Conservation (phyloP, 169 alveolate genomes). For the Theileria orientalis region DNA sequence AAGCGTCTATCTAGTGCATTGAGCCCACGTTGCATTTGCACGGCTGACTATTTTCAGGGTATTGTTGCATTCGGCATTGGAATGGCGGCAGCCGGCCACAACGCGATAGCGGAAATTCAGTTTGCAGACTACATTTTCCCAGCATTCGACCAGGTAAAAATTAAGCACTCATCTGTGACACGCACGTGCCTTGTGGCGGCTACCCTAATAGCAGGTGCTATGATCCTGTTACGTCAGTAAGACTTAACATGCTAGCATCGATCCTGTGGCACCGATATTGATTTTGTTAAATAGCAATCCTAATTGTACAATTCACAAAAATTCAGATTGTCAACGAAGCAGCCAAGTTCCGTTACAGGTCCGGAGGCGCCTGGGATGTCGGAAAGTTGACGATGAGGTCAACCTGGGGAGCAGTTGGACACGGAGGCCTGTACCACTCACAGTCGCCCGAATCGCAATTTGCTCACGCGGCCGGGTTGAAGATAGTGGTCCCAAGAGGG, state of each 20-base stretch:
- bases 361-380: constrained; percentile 91
- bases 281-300: not conserved
- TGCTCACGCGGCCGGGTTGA: constrained; percentile 94
- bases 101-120: constrained; percentile 96
- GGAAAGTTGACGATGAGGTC: constrained; percentile 91
- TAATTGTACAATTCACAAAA: not conserved
- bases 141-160: constrained; percentile 89
- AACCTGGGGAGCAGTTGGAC: constrained; percentile 97
- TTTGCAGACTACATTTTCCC: constrained; percentile 97
- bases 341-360: constrained; percentile 92
- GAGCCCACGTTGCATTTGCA: constrained; percentile 48
- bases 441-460: constrained; percentile 95
- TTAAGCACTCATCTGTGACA: constrained; percentile 18
- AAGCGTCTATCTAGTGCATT: constrained; percentile 19
- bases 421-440: constrained; percentile 95
- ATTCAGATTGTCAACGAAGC: constrained; percentile 91
- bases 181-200: not conserved
- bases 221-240: too few species aligned
- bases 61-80: constrained; percentile 97
- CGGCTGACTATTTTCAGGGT: constrained; percentile 73
- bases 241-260: too few species aligned
- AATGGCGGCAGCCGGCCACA: constrained; percentile 87
- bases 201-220: not conserved
- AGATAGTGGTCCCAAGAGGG: constrained; percentile 93
- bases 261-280: not conserved